Percentiles rank a stretch among this genome's conserved stretches.
Conservation (phyloP, 345 rosid species). For the Salix brachista region DNA sequence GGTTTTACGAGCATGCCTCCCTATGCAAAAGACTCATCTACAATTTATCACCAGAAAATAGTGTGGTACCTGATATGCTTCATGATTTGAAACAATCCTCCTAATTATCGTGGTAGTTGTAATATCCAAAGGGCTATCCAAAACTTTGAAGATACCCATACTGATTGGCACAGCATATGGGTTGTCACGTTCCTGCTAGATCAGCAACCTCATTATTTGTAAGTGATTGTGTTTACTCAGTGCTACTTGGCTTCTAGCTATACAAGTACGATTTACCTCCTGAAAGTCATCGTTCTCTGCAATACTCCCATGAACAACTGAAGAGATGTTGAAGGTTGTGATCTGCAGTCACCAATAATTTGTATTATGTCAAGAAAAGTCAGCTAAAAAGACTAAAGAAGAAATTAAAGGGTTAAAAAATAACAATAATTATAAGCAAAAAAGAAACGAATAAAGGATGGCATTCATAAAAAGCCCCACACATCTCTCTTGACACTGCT, state of each 20-base stretch:
- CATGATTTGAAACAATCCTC: constrained; percentile 71
- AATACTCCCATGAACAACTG: constrained; percentile 62
- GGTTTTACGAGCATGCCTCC: not conserved
- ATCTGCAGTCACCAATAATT: constrained; percentile 41
- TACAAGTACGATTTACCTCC: constrained; percentile 31
- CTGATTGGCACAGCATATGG: constrained; percentile 66
- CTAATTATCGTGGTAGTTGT: constrained; percentile 66
- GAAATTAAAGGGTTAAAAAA: not conserved
- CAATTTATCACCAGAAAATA: not conserved
- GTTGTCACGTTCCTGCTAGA: constrained; percentile 50
- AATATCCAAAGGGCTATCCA: constrained; percentile 67
- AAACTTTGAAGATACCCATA: constrained; percentile 57
- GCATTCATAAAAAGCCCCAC: not conserved
- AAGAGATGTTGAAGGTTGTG: constrained; percentile 59
- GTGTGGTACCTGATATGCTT: constrained; percentile 51
- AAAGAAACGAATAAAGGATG: not conserved
- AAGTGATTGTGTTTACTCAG: not conserved
- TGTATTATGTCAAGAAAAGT: not conserved
- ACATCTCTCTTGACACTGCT: not conserved
- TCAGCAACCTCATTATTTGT: not conserved
- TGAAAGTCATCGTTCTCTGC: constrained; percentile 55
- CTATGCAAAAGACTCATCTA: not conserved
- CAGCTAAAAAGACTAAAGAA: not conserved
- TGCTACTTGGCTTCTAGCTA: not conserved
- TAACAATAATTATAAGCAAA: not conserved